Percentiles rank a stretch among this genome's conserved stretches.
phyloP scores from a whole-genome alignment of 495 filamentous ascomycete genomes.

The Aspergillus haitiensis region DNA sequence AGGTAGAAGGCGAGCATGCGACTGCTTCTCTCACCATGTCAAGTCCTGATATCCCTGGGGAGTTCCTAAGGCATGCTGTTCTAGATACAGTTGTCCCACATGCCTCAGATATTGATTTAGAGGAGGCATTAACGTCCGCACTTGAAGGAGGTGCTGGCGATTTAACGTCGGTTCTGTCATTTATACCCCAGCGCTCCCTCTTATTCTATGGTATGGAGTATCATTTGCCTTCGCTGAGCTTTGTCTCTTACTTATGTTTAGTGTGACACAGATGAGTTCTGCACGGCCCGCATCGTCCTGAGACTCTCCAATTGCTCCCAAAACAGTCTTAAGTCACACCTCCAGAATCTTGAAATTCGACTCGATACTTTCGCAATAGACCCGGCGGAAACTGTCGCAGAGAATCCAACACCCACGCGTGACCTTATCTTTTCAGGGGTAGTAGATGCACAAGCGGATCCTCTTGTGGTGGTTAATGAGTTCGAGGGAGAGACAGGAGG shows the following conservation, averaged over 20 bases:
- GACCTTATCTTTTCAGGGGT: constrained; percentile 67
- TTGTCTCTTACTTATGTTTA: constrained; percentile 62
- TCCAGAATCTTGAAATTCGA: constrained; percentile 63
- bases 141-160: constrained; percentile 49
- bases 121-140: constrained; percentile 54
- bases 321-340: constrained; percentile 55
- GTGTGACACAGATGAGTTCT: constrained; percentile 68
- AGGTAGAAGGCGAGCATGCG: constrained; percentile 25
- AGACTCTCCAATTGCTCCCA: constrained; percentile 64
- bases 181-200: constrained; percentile 52
- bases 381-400: constrained; percentile 46
- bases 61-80: constrained; percentile 70
- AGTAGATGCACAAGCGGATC: constrained; percentile 60
- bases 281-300: constrained; percentile 71
- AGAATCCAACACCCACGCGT: constrained; percentile 51
- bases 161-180: constrained; percentile 46
- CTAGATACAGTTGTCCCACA: constrained; percentile 79
- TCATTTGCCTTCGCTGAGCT: constrained; percentile 28
- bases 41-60: constrained; percentile 44
- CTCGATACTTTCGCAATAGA: constrained; percentile 73
- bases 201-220: constrained; percentile 69
- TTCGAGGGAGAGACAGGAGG: constrained; percentile 54
- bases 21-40: constrained; percentile 39
- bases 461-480: constrained; percentile 59
- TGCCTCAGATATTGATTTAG: constrained; percentile 63